Percentiles rank a stretch among this genome's conserved stretches.
These are phyloP conservation scores for Fusarium sp. DNA, from an alignment of 2,329 filamentous ascomycete species.

Conservation along the genomic window DNA sequence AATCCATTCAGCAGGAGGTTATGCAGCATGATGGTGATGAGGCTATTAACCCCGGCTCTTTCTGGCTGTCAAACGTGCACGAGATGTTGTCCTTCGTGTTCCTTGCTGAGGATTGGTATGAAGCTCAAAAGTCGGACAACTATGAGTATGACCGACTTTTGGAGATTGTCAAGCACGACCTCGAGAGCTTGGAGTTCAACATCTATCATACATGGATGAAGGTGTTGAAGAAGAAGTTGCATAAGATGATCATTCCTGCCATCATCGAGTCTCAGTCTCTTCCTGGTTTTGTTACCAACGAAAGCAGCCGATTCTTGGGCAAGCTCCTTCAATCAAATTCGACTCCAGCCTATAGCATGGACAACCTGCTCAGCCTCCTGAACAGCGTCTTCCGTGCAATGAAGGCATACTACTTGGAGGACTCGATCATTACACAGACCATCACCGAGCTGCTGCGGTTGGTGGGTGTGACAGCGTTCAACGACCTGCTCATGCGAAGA, in stretches of 20 bases:
- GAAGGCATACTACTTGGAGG: constrained; percentile 98
- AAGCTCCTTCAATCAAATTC: constrained; percentile 94
- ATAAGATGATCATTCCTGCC: constrained; percentile 99
- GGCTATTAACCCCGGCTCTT: constrained; percentile 95
- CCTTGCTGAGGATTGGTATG: constrained; percentile 99
- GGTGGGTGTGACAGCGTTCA: constrained; percentile 97
- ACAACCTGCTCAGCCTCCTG: constrained; percentile 93
- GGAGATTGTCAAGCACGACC: constrained; percentile 98
- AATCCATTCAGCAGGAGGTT: constrained; percentile 98
- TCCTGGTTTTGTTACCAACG: constrained; percentile 97
- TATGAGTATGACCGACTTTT: constrained; percentile 98
- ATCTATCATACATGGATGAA: constrained; percentile 99
- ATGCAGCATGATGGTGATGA: constrained; percentile 99
- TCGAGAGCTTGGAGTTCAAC: constrained; percentile 99
- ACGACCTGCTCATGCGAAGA: constrained; percentile 95
- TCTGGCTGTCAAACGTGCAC: constrained; percentile 99
- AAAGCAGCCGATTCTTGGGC: constrained; percentile 97
- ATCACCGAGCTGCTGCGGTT: constrained; percentile 92
- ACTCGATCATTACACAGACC: constrained; percentile 94
- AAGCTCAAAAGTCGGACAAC: constrained; percentile 98
- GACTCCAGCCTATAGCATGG: constrained; percentile 98
- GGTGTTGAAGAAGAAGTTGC: constrained; percentile 97
- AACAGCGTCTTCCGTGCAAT: constrained; percentile 99
- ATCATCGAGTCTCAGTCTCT: constrained; percentile 99
- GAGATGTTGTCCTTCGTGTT: constrained; percentile 99